Percentiles rank a stretch among this genome's conserved stretches.
Evolutionary conservation across 805 yeast genomes (phyloP).

Genomic region (Sugiyamaella chiloensis): DNA sequence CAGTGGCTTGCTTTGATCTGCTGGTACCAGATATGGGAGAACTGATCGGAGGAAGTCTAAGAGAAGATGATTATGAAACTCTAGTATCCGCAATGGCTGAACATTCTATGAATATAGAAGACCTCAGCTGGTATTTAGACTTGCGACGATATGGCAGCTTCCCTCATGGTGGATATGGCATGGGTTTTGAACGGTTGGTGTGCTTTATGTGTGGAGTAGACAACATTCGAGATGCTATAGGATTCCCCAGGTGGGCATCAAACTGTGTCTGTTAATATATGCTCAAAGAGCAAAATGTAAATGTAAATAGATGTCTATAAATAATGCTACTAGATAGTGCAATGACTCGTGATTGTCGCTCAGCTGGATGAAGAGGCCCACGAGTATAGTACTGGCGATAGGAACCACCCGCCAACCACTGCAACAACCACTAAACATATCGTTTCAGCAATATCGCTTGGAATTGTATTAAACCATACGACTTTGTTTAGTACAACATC

Average conservation of each 20-base stretch:
- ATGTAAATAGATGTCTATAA: background rate
- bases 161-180: conserved; percentile 97
- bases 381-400: conserved; percentile 5
- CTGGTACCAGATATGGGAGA: conserved; percentile 92
- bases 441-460: conserved; percentile 18
- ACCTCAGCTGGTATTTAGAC: conserved; percentile 75
- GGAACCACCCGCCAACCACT: conserved; percentile 12
- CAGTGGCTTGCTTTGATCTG: conserved; percentile 89
- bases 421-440: conserved; percentile 15
- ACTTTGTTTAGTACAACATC: conserved; percentile 20
- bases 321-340: background rate
- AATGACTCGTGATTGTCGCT: too few species aligned
- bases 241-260: conserved; percentile 75
- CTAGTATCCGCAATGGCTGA: conserved; percentile 49
- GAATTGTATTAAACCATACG: conserved; percentile 13
- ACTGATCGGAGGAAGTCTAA: conserved; percentile 87
- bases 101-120: conserved; percentile 53
- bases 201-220: conserved; percentile 70
- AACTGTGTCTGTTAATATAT: conserved; percentile 46
- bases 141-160: conserved; percentile 73
- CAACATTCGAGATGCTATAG: conserved; percentile 80
- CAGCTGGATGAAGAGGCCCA: too few species aligned
- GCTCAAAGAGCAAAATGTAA: too few species aligned
- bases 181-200: conserved; percentile 86
- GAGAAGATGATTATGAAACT: conserved; percentile 62